These are phyloP conservation scores for Diaporthe aspalathi DNA, from an alignment of 2,329 filamentous ascomycete species.

Conservation along the genomic window DNA sequence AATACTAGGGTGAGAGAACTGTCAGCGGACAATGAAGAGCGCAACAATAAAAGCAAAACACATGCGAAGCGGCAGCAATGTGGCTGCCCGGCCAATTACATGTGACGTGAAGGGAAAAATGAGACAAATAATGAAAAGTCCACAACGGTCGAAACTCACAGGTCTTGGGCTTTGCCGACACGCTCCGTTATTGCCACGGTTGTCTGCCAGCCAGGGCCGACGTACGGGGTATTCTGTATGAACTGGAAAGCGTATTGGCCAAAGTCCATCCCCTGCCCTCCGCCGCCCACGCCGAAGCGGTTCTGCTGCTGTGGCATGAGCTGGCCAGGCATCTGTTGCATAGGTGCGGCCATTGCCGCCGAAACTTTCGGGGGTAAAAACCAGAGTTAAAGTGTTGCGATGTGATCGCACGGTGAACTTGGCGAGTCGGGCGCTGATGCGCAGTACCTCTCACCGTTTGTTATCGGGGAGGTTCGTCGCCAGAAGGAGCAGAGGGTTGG, in stretches of 20 bases:
- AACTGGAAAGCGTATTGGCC: constrained; percentile 54
- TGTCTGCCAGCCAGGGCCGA: constrained; percentile 48
- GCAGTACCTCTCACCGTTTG: constrained; percentile 36
- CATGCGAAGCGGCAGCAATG: not conserved
- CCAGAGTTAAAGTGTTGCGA: constrained; percentile 33
- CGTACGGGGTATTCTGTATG: constrained; percentile 37
- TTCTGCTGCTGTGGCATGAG: constrained; percentile 57
- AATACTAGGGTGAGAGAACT: constrained; percentile 53
- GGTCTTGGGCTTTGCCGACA: constrained; percentile 48
- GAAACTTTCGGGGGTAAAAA: constrained; percentile 31
- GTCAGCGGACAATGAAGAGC: constrained; percentile 12
- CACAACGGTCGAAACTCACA: constrained; percentile 47
- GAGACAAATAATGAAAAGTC: constrained; percentile 5
- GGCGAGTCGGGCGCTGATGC: constrained; percentile 34
- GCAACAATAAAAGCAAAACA: not conserved
- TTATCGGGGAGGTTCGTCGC: constrained; percentile 37
- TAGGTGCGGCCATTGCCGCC: constrained; percentile 70
- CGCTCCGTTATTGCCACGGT: constrained; percentile 48
- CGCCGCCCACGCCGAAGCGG: constrained; percentile 30
- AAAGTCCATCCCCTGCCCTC: constrained; percentile 40
- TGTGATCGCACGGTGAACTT: constrained; percentile 22
- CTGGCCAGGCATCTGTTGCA: constrained; percentile 66
- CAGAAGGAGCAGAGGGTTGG: constrained; percentile 8
- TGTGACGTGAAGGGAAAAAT: constrained; percentile 13
- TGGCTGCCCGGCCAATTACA: not conserved